Base-by-base conservation (phyloP, 169 alveolate species). In the Plasmodium sp. region DNA sequence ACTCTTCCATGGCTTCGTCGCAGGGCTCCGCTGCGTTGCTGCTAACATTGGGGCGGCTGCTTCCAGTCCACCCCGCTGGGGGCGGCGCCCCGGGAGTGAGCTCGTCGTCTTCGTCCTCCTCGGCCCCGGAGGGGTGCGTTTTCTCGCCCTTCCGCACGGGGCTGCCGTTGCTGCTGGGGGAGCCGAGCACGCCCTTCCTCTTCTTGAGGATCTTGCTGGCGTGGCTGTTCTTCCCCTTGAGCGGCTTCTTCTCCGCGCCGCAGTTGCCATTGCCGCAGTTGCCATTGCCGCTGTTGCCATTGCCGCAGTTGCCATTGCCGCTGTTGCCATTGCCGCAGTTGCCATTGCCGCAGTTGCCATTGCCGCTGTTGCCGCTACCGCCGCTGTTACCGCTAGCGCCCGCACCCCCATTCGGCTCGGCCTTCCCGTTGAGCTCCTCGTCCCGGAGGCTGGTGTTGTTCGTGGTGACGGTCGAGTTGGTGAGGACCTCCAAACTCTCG, bases 371-470 rank as follows among this genome's bases (percentile, higher is more conserved):
- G n/a, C 9, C 16, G 62, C 16, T 51, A 39, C 7, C 2, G 45
- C 45, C 0, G 45, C 5, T 39, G 9, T 2, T 2, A 9, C 5
- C 5, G 45, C 45, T 3, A 2, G 83, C 34, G 12, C 75, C 93
- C 2, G 33, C 75, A 62, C 56, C 75, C 36, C 51, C 14, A 43
- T 85, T 74, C 0, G 27, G 27, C 3, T 85, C 93, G 6, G 27
- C 75, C 81, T 77, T 85, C 36, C 51, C 14, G 62, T 85, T 74
- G 33, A 85, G 74, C 31, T 85, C 93, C 54, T 85, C 93, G 56
- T 85, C 93, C 71, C 51, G 75, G 27, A 74, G 48, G 33, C 85
- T 85, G 14, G 71, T 75, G 45, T 85, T 85, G 43, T 77, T 75
- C 12, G 85, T 77, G 4, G 84, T 85, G 22, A 74, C 93, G 6